Conservation (phyloP, 2,329 filamentous ascomycete genomes). For the Emmonsia crescens region DNA sequence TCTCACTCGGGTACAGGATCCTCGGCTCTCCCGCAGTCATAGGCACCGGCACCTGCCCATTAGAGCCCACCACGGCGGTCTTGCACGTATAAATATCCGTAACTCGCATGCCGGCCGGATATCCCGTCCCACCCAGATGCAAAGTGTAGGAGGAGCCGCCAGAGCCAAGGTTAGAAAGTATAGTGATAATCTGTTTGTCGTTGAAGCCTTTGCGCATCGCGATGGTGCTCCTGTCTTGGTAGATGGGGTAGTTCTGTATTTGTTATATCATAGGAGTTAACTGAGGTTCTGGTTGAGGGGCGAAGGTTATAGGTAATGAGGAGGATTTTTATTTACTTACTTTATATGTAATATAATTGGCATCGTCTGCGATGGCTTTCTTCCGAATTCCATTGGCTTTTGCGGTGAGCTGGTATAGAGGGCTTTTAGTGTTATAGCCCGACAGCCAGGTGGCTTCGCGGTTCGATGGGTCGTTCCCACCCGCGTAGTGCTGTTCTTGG, state of each 20-base stretch:
- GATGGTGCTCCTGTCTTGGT: conserved; percentile 33
- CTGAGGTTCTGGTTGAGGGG: neutral
- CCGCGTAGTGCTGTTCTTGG: conserved; percentile 51
- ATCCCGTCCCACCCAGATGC: conserved; percentile 33
- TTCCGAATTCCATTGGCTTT: conserved; percentile 42
- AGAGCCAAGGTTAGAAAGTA: conserved; percentile 37
- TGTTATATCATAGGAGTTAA: neutral
- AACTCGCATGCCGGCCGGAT: conserved; percentile 13
- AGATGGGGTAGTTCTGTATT: conserved; percentile 20
- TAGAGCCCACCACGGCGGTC: conserved; percentile 12
- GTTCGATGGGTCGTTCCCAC: conserved; percentile 38
- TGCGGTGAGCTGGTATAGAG: conserved; percentile 40
- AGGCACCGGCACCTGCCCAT: conserved; percentile 13
- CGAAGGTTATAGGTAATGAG: neutral
- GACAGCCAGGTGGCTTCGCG: conserved; percentile 51
- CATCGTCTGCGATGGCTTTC: conserved; percentile 30
- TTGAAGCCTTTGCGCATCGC: conserved; percentile 36
- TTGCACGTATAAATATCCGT: conserved; percentile 30
- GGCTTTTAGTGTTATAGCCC: conserved; percentile 36
- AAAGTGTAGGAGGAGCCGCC: conserved; percentile 33
- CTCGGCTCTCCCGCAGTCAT: conserved; percentile 16
- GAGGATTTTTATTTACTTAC: conserved; percentile 30
- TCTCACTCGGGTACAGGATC: conserved; percentile 16
- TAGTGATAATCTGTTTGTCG: conserved; percentile 23
- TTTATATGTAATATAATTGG: conserved; percentile 33